Evolutionary conservation across 306 rosid genomes (phyloP).

Genomic region (Gleditsia sinensis): DNA sequence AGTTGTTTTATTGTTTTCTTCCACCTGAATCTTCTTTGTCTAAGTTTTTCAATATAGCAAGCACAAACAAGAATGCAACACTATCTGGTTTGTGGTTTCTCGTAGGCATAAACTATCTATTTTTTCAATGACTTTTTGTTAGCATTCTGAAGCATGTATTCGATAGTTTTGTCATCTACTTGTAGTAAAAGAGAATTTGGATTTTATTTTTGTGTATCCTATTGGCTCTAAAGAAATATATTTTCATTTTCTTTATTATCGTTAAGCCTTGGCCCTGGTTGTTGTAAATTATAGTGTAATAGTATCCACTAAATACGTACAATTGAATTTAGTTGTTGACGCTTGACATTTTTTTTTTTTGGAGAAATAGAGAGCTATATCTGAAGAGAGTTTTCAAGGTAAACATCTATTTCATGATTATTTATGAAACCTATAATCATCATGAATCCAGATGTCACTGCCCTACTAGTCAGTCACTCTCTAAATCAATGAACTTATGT

Average conservation of each 20-base stretch:
- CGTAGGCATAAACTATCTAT: not conserved
- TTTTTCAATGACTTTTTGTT: not conserved
- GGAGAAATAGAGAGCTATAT: not conserved
- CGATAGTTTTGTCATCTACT: not conserved
- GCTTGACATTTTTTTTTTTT: constrained; percentile 1
- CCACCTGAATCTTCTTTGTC: not conserved
- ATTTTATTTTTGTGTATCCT: not conserved
- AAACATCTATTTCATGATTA: constrained; percentile 28
- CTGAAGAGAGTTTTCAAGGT: constrained; percentile 7
- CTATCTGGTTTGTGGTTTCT: constrained; percentile 13
- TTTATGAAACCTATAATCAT: constrained; percentile 12
- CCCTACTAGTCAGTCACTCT: not conserved
- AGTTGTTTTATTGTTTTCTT: not conserved
- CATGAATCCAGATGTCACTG: not conserved
- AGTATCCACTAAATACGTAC: not conserved
- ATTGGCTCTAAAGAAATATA: not conserved
- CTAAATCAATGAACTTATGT: constrained; percentile 2
- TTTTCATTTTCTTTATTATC: constrained; percentile 1
- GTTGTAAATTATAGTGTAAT: too few relatives aligned
- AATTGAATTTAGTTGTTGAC: not conserved
- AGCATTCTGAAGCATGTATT: not conserved
- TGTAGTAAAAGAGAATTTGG: not conserved
- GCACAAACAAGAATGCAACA: not conserved
- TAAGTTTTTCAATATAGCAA: not conserved
- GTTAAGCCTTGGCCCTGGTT: not conserved